A percentile compares a stretch with the other conserved stretches of the same genome.
These are phyloP conservation scores for Colletotrichum sp. DNA, from an alignment of 2,329 filamentous ascomycete genomes.

Conservation along the genomic window DNA sequence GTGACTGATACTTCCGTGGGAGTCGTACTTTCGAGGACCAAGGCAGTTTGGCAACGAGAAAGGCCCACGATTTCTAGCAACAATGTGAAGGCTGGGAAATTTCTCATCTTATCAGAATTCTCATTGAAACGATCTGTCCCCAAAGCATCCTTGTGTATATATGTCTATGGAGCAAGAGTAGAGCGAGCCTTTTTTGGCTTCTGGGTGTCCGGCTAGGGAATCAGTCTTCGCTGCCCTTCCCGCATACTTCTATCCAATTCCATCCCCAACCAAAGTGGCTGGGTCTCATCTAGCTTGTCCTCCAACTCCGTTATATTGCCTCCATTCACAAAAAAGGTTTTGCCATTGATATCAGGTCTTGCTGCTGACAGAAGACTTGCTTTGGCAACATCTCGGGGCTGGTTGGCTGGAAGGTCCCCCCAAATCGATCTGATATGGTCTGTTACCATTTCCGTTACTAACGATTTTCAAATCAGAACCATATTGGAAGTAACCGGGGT, in stretches of 20 bases:
- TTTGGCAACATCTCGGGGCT: neutral
- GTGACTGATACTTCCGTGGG: neutral
- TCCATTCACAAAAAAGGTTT: neutral
- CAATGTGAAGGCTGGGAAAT: neutral
- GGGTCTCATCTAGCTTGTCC: neutral
- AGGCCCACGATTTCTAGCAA: neutral
- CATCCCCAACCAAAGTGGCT: neutral
- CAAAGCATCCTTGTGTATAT: neutral
- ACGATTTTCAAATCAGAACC: neutral
- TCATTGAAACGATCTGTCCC: neutral
- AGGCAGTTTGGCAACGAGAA: neutral
- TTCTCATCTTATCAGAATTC: neutral
- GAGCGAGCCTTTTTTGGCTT: neutral
- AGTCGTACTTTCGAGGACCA: no score
- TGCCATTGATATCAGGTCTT: neutral
- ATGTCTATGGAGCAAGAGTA: neutral
- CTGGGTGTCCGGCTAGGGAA: neutral
- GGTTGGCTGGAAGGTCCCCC: neutral
- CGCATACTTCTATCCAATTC: neutral
- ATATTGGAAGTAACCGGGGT: neutral
- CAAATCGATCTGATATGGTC: neutral
- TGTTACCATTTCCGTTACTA: neutral
- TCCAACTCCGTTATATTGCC: neutral
- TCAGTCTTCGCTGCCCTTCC: neutral
- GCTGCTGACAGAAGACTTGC: neutral